phyloP scores from a whole-genome alignment of 495 filamentous ascomycete genomes.

The Rhizodiscina lignyota region DNA sequence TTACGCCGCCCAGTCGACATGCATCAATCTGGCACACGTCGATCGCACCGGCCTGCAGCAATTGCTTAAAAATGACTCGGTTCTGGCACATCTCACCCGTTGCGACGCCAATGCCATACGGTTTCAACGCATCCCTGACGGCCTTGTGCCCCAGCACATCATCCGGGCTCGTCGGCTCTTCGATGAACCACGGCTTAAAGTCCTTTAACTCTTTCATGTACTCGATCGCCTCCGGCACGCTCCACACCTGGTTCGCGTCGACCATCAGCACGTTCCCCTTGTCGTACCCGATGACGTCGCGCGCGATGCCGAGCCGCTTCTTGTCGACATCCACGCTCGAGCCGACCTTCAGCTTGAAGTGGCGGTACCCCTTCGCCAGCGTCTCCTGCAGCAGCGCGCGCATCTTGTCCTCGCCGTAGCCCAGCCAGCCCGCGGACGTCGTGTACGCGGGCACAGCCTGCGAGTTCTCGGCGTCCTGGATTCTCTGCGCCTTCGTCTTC shows the following conservation, averaged over 20 bases:
- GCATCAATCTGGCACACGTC: conserved; percentile 86
- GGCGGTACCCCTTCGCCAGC: conserved; percentile 54
- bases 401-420: conserved; percentile 82
- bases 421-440: conserved; percentile 83
- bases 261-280: conserved; percentile 82
- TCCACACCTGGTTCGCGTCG: conserved; percentile 92
- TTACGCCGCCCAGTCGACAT: conserved; percentile 80
- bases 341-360: conserved; percentile 92
- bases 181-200: conserved; percentile 93
- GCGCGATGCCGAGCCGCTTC: conserved; percentile 51
- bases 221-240: conserved; percentile 74
- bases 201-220: conserved; percentile 72
- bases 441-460: conserved; percentile 80
- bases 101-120: conserved; percentile 66
- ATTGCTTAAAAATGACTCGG: conserved; percentile 85
- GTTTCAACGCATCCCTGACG: conserved; percentile 60
- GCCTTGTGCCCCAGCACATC: conserved; percentile 81
- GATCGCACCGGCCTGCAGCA: conserved; percentile 61
- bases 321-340: conserved; percentile 52
- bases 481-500: conserved; percentile 44
- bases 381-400: conserved; percentile 53
- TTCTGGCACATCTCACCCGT: conserved; percentile 98
- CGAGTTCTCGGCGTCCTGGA: conserved; percentile 51
- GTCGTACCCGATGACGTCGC: conserved; percentile 75
- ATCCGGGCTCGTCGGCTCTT: conserved; percentile 90